These are phyloP conservation scores for Bruguiera hainesii DNA, from an alignment of 441 rosid genomes.

Conservation along the genomic window DNA sequence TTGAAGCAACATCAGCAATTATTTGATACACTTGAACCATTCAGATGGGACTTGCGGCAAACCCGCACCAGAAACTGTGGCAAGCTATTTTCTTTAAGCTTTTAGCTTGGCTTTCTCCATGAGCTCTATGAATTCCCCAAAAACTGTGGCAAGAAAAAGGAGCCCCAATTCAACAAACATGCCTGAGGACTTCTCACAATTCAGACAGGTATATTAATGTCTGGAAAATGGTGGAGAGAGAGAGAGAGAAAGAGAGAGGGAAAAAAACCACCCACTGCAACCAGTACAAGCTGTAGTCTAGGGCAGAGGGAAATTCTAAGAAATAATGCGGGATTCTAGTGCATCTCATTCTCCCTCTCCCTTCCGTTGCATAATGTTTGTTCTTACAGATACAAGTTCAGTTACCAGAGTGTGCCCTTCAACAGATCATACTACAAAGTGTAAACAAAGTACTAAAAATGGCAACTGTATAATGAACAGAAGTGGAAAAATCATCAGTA, in stretches of 20 bases:
- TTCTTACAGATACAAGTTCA: not conserved
- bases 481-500: not conserved
- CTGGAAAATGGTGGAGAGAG: not conserved
- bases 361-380: not conserved
- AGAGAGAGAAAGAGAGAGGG: too few species aligned
- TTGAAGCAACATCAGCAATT: too few species aligned
- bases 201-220: not conserved
- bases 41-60: too few species aligned
- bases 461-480: not conserved
- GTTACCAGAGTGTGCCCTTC: not conserved
- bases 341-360: not conserved
- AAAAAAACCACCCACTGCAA: not conserved
- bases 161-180: not conserved
- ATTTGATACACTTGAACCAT: too few species aligned
- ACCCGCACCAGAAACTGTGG: too few species aligned
- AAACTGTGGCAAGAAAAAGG: constrained; percentile 35
- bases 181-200: not conserved
- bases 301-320: not conserved
- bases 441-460: not conserved
- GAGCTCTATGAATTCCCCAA: constrained; percentile 48
- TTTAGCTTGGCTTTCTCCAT: constrained; percentile 40
- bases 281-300: not conserved
- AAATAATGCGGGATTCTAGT: not conserved
- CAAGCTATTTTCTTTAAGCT: constrained; percentile 22
- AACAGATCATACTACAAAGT: not conserved